These are phyloP conservation scores for Talaromyces nanjingensis DNA, from an alignment of 495 filamentous ascomycete genomes.

Conservation along the genomic window DNA sequence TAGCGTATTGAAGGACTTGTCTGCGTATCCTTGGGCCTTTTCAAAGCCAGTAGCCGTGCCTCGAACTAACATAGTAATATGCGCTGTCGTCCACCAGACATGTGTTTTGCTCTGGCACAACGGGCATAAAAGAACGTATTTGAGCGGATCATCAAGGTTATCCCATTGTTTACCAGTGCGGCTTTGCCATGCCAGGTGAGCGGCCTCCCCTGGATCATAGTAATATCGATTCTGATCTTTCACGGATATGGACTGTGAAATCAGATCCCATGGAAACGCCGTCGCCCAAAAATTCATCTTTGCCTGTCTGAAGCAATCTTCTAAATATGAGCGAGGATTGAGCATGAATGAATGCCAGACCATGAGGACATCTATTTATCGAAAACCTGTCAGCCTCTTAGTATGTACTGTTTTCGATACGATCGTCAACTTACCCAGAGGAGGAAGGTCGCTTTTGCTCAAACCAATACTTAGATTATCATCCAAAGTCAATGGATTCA, in stretches of 20 bases:
- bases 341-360: constrained; percentile 86
- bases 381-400: not conserved
- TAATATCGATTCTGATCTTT: constrained; percentile 48
- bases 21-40: constrained; percentile 52
- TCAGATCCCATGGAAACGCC: constrained; percentile 63
- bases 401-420: not conserved
- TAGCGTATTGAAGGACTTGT: constrained; percentile 44
- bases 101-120: constrained; percentile 36
- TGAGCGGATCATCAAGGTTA: constrained; percentile 42
- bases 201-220: constrained; percentile 46
- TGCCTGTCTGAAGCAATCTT: constrained; percentile 64
- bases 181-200: constrained; percentile 38
- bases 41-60: constrained; percentile 17
- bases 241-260: constrained; percentile 51
- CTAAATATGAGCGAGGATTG: constrained; percentile 69
- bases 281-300: constrained; percentile 54
- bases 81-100: constrained; percentile 58
- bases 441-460: constrained; percentile 19
- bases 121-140: constrained; percentile 52
- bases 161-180: constrained; percentile 53
- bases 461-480: constrained; percentile 14
- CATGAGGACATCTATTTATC: constrained; percentile 66
- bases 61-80: constrained; percentile 12
- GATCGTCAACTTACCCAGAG: constrained; percentile 21
- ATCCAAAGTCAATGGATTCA: constrained; percentile 5